Conservation (phyloP, 768 basidiomycete species). For the Suillus variegatus region DNA sequence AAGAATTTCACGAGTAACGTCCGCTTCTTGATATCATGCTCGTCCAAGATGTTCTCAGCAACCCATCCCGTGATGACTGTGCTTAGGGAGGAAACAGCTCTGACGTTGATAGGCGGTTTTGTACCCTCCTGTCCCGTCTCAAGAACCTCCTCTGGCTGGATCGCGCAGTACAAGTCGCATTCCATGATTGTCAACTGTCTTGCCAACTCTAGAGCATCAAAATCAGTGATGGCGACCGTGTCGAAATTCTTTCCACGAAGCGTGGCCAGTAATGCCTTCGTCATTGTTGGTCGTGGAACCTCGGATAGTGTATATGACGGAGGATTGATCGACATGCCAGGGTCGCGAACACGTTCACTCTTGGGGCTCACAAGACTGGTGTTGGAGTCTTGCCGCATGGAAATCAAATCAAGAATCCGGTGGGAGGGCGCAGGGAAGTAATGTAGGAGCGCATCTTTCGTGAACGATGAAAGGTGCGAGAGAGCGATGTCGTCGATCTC, state of each 20-base stretch:
- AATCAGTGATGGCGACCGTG: conserved; percentile 78
- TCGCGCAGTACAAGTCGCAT: conserved; percentile 80
- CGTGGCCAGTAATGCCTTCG: conserved; percentile 68
- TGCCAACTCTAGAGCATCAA: conserved; percentile 89
- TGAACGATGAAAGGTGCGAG: conserved; percentile 57
- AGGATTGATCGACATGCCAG: conserved; percentile 73
- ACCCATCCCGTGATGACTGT: conserved; percentile 96
- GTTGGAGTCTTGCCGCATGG: conserved; percentile 51
- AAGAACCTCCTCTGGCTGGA: conserved; percentile 86
- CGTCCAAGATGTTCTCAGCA: conserved; percentile 89
- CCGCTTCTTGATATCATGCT: conserved; percentile 86
- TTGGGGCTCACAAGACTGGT: conserved; percentile 53
- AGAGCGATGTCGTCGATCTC: conserved; percentile 70
- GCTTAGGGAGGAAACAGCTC: conserved; percentile 83
- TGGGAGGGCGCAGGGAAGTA: conserved; percentile 72
- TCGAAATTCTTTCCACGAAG: conserved; percentile 67
- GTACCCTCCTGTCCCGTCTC: conserved; percentile 77
- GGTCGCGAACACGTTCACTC: conserved; percentile 69
- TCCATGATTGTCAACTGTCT: conserved; percentile 96
- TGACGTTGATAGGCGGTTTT: conserved; percentile 68
- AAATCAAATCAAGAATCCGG: conserved; percentile 70
- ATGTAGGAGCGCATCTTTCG: conserved; percentile 55
- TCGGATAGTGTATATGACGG: conserved; percentile 55
- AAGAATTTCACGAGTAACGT: conserved; percentile 83
- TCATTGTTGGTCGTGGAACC: conserved; percentile 86